These are phyloP conservation scores for Thermothielavioides terrestris DNA, from an alignment of 495 filamentous ascomycete species.

Conservation along the genomic window DNA sequence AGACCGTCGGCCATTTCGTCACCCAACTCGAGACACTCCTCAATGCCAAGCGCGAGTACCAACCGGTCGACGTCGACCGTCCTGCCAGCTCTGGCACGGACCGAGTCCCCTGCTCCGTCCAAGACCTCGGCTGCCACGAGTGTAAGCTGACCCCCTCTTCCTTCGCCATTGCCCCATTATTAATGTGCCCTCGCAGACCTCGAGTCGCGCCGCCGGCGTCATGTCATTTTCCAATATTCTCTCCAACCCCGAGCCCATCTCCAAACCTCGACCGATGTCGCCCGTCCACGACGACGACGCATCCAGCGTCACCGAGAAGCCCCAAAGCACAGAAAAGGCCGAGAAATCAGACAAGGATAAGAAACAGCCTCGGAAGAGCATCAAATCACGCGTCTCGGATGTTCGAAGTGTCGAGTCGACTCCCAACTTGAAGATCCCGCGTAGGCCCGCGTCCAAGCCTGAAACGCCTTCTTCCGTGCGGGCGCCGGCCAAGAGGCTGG, in stretches of 20 bases:
- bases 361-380: conserved; percentile 32
- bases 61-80: conserved; percentile 37
- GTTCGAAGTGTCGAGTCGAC: conserved; percentile 31
- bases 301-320: conserved; percentile 18
- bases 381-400: conserved; percentile 35
- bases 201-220: conserved; percentile 62
- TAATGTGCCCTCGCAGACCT: conserved; percentile 36
- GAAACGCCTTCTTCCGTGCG: conserved; percentile 37
- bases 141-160: no score
- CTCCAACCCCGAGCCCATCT: conserved; percentile 57
- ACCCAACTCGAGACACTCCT: conserved; percentile 37
- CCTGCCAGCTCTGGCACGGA: conserved; percentile 34
- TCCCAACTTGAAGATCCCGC: conserved; percentile 33
- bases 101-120: conserved; percentile 32
- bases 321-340: conserved; percentile 14
- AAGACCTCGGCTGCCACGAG: conserved; percentile 26
- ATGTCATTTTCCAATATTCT: conserved; percentile 92
- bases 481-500: conserved; percentile 41
- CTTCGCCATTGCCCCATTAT: conserved; percentile 13
- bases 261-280: conserved; percentile 39
- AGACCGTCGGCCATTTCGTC: conserved; percentile 46
- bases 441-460: conserved; percentile 34
- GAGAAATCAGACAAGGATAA: conserved; percentile 22
- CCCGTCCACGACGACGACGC: conserved; percentile 25
- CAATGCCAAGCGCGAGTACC: conserved; percentile 36